Conservation (phyloP, 768 basidiomycete genomes). For the Lentinula detonsa region DNA sequence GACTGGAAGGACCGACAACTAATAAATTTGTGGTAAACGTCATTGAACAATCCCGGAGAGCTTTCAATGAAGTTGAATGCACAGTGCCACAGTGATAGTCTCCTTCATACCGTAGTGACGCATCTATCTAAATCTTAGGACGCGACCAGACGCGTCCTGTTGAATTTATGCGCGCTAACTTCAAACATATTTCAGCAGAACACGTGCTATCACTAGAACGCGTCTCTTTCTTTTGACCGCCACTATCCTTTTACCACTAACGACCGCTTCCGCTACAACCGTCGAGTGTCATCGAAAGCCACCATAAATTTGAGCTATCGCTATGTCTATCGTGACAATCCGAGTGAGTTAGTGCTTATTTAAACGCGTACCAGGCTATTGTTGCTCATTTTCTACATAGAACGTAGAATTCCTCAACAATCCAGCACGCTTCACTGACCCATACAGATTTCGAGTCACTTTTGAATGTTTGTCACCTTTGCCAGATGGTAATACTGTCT, state of each 20-base stretch:
- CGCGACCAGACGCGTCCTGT: no score
- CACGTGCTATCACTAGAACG: not conserved
- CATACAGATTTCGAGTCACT: conserved; percentile 90
- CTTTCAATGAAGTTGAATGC: no score
- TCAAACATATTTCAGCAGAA: not conserved
- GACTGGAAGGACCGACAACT: no score
- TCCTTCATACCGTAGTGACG: no score
- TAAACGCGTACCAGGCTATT: not conserved
- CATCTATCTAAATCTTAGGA: no score
- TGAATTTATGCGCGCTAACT: no score
- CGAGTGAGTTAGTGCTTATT: conserved; percentile 35
- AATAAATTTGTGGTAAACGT: no score
- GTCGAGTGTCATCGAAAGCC: not conserved
- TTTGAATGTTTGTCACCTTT: conserved; percentile 95
- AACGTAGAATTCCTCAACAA: conserved; percentile 91
- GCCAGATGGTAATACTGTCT: conserved; percentile 60
- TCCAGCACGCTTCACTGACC: conserved; percentile 85
- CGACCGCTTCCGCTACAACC: not conserved
- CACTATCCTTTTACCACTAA: not conserved
- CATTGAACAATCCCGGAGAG: no score
- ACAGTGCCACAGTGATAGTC: no score
- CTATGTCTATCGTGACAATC: conserved; percentile 68
- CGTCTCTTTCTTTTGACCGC: not conserved
- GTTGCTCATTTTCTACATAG: conserved; percentile 27
- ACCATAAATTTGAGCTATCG: not conserved